Evolutionary conservation across 2,329 filamentous ascomycete species (phyloP).

Genomic region (Aspergillus chevalieri): DNA sequence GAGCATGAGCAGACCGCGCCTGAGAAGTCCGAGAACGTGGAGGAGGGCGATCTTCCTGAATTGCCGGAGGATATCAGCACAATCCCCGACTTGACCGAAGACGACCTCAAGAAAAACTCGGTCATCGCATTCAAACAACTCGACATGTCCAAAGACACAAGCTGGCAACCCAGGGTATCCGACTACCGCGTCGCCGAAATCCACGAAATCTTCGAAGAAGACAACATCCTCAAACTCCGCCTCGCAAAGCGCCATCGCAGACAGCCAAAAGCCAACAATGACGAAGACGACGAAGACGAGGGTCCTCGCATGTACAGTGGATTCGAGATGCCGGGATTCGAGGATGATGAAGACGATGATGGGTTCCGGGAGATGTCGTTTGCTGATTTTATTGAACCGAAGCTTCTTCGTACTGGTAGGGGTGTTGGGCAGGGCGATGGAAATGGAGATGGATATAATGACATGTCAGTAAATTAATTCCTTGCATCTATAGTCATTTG

Average conservation of each 20-base stretch:
- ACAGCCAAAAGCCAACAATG: constrained; percentile 51
- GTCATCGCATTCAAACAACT: constrained; percentile 44
- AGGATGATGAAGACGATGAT: constrained; percentile 51
- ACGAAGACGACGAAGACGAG: constrained; percentile 52
- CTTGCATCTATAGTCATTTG: constrained; percentile 15
- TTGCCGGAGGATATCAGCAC: constrained; percentile 56
- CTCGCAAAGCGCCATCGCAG: constrained; percentile 65
- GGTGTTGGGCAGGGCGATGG: constrained; percentile 10
- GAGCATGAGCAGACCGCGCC: constrained; percentile 11
- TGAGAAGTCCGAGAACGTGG: constrained; percentile 30
- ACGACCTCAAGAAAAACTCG: constrained; percentile 29
- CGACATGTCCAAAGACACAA: constrained; percentile 42
- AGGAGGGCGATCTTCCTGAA: constrained; percentile 44
- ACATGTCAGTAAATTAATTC: constrained; percentile 35
- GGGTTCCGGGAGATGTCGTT: constrained; percentile 58
- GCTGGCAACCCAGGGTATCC: constrained; percentile 43
- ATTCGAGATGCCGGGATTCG: constrained; percentile 67
- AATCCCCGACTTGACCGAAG: constrained; percentile 44
- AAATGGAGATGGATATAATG: constrained; percentile 11
- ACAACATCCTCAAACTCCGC: constrained; percentile 52
- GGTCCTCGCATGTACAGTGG: constrained; percentile 69
- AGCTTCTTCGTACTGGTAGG: constrained; percentile 50
- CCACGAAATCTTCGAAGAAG: constrained; percentile 46
- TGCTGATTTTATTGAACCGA: constrained; percentile 61
- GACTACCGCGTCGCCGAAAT: constrained; percentile 62